Evolutionary conservation across 169 alveolate species (phyloP).

Genomic region (Eimeria necatrix): DNA sequence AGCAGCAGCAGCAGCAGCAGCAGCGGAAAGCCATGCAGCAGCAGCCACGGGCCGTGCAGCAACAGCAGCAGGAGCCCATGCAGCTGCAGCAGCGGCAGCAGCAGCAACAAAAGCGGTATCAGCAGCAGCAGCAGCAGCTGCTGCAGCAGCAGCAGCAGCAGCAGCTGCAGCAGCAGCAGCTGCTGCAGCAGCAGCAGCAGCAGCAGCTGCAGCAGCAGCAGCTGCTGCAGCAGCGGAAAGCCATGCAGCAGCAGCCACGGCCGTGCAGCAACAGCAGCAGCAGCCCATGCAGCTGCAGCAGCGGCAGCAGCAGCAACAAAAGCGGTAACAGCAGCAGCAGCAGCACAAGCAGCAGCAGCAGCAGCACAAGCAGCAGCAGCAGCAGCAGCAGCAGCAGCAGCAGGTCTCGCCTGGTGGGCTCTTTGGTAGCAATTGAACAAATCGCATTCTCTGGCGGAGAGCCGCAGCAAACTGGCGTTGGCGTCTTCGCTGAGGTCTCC

Average conservation of each 20-base stretch:
- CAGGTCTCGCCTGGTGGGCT: constrained; percentile 43
- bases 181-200: not conserved
- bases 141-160: not conserved
- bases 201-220: not conserved
- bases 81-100: too few relatives aligned
- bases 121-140: too few relatives aligned
- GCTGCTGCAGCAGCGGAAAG: not conserved
- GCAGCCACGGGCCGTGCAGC: too few relatives aligned
- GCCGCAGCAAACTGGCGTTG: constrained; percentile 22
- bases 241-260: not conserved
- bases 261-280: not conserved
- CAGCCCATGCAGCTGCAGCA: not conserved
- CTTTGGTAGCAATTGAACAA: constrained; percentile 71
- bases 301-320: not conserved
- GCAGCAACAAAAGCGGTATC: too few relatives aligned
- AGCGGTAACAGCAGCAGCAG: not conserved
- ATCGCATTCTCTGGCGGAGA: constrained; percentile 64
- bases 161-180: not conserved
- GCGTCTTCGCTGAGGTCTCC: constrained; percentile 19
- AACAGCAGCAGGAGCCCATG: too few relatives aligned
- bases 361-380: not conserved
- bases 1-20: too few relatives aligned
- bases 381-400: not conserved
- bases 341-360: not conserved
- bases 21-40: too few relatives aligned